Evolutionary conservation across 208 protist species (phyloP), one percentile per base, ranked within the genome.

Genomic region (Phytomonas sp.): DNA sequence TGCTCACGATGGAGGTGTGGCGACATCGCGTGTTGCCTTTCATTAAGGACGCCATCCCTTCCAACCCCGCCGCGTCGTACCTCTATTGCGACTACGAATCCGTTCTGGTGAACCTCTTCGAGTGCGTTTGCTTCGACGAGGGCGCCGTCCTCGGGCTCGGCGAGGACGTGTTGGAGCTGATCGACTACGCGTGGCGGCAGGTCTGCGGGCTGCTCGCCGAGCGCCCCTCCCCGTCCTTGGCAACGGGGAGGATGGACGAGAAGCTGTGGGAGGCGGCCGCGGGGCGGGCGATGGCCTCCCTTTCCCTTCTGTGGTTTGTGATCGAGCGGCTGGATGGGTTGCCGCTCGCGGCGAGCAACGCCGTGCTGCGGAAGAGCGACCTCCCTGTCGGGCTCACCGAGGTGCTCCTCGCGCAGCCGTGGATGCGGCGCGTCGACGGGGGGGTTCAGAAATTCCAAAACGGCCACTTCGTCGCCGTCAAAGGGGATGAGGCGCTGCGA

Each of bases 141-240:
- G 90, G 95, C 72, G 85, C 88, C 0, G 78, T 94, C 8, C 60
- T 82, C 11, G 87, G 77, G 11, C 80, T 93, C 17, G 87, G 81
- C 40, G 93, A 97, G 51, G 90, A 95, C 69, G 76, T 91, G 8
- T 73, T 97, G 30, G 93, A 97, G 80, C 77, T 97, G 9, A 79
- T 95, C 33, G 90, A 96, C 78, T 97, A 96, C 74, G 91, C 87
- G 73, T 95, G 88, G 89, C 84, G 93, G 9, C 88, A 97, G 70
- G 79, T 89, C 51, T 78, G 74, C 61, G 74, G 82, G 26, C 79
- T 96, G 63, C 28, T 95, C 91, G 72, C 82, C 15, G 33, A 29
- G 66, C 46, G 32, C 17, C 66, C 34, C 71, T 3, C 61, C n/a
- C n/a, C n/a, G n/a, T n/a, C n/a, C n/a, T n/a, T 43, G 29, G 62